Base-by-base conservation (phyloP, 768 basidiomycete genomes). In the Tricholoma hemisulphureum region DNA sequence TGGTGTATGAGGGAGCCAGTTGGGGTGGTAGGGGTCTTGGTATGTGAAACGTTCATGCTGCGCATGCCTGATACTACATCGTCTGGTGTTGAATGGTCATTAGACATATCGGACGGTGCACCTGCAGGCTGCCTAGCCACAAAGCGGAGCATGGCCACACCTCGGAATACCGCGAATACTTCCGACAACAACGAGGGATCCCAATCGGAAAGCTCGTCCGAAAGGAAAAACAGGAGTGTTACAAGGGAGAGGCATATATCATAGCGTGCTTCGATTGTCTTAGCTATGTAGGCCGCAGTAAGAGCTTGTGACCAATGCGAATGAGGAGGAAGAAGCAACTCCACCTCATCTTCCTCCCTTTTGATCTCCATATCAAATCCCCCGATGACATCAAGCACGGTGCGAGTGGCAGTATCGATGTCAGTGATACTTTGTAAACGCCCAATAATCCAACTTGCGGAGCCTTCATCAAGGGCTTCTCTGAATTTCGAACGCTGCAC, bases 111-210 rank as follows among this genome's bases (percentile, higher is more conserved):
- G 54, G 63, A 61, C 55, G 72, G 68, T 28, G 39, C 51, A 49
- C 69, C 76, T n/a, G 80, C 80, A 52, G 88, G 84, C 64, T 87
- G 88, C 49, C 77, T 77, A 14, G 80, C 73, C 48, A 86, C 75
- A 57, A 79, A 81, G 24, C 84, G 87, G 18, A 91, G 75, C 77
- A 90, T 87, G 21, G 87, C 84, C 21, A 89, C 73, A 13, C 88
- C 89, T n/a, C 90, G 81, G 63, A 88, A 91, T 24, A 92, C 84
- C 7, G 88, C 88, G 69, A 93, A 87, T 21, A 91, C 81, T 67
- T 92, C 89, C 8, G 83, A 85, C 48, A 89, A 70, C 24, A 90
- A 65, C 20, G 84, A 74, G 16, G 83, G 82, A 65, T 87, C 84
- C 85, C 88, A 88, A 31, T 76, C 72, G 32, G 74, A 72, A n/a